Evolutionary conservation across 2,329 filamentous ascomycete species (phyloP).

Genomic region (Ceratocystiopsis minuta): DNA sequence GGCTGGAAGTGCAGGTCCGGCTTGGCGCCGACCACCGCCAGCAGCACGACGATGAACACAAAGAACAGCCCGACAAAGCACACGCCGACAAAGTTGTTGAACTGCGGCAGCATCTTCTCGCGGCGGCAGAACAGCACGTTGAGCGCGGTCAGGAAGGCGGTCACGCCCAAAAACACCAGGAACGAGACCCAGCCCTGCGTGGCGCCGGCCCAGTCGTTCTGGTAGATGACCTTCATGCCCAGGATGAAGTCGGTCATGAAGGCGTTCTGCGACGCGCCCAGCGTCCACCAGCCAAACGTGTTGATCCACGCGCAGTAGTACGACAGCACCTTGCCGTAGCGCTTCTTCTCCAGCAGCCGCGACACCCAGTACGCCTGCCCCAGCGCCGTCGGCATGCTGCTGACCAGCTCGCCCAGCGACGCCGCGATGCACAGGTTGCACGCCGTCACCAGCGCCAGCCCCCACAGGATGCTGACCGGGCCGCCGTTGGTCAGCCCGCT

Average conservation of each 20-base stretch:
- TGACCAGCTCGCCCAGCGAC: slow-evolving; percentile 37
- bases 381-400: slow-evolving; percentile 40
- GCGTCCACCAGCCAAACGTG: slow-evolving; percentile 9
- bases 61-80: slow-evolving; percentile 17
- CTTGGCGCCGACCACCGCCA: slow-evolving; percentile 6
- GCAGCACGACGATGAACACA: slow-evolving; percentile 15
- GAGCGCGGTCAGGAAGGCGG: slow-evolving; percentile 12
- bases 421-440: slow-evolving; percentile 55
- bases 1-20: slow-evolving; percentile 10
- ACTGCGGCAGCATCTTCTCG: slow-evolving; percentile 27
- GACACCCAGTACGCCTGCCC: slow-evolving; percentile 42
- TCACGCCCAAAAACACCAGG: slow-evolving; percentile 31
- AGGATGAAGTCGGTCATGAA: slow-evolving; percentile 8
- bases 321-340: slow-evolving; percentile 1
- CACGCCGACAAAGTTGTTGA: slow-evolving; percentile 41
- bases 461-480: slow-evolving; percentile 54
- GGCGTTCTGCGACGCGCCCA: slow-evolving; percentile 7
- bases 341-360: slow-evolving; percentile 27
- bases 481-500: slow-evolving; percentile 49
- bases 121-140: slow-evolving; percentile 24
- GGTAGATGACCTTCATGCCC: slow-evolving; percentile 8
- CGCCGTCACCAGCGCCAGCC: slow-evolving; percentile 48
- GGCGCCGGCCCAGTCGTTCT: slow-evolving; percentile 7
- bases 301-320: slow-evolving; percentile 9
- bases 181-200: slow-evolving; percentile 16